Percentiles rank a stretch among this genome's conserved stretches.
Evolutionary conservation across 1,284 basidiomycete species (phyloP).

Genomic region (Cronartium quercuum): DNA sequence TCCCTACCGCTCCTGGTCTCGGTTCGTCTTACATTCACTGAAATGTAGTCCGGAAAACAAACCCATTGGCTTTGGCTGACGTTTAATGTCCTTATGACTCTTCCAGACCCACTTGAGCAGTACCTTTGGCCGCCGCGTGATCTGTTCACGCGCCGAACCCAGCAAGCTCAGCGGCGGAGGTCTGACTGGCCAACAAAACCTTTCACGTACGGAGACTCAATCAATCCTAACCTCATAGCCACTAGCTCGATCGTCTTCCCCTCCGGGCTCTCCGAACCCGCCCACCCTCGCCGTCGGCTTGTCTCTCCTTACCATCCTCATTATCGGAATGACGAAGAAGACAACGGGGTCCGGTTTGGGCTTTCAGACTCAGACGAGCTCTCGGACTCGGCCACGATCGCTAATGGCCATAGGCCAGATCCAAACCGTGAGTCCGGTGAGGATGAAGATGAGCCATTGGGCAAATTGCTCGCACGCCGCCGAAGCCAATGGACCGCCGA

Average conservation of each 20-base stretch:
- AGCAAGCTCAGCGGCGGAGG: neutral
- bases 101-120: slow-evolving; percentile 42
- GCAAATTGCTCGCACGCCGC: slow-evolving; percentile 2
- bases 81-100: too few relatives aligned
- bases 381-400: slow-evolving; percentile 4
- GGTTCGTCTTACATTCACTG: slow-evolving; percentile 14
- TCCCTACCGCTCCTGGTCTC: slow-evolving; percentile 31
- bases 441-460: slow-evolving; percentile 21
- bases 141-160: slow-evolving; percentile 28
- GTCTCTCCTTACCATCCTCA: slow-evolving; percentile 39
- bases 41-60: slow-evolving; percentile 14
- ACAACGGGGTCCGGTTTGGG: neutral
- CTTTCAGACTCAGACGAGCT: neutral
- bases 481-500: neutral
- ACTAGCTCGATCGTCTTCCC: neutral
- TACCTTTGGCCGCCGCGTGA: slow-evolving; percentile 45
- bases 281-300: neutral
- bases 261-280: neutral
- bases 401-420: neutral
- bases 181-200: slow-evolving; percentile 39
- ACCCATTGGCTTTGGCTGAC: too few relatives aligned
- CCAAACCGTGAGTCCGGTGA: neutral
- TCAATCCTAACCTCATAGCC: slow-evolving; percentile 42
- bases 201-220: slow-evolving; percentile 44
- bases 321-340: slow-evolving; percentile 7